phyloP scores from a whole-genome alignment of 2,329 filamentous ascomycete genomes.

The Ramularia collo-cygni region DNA sequence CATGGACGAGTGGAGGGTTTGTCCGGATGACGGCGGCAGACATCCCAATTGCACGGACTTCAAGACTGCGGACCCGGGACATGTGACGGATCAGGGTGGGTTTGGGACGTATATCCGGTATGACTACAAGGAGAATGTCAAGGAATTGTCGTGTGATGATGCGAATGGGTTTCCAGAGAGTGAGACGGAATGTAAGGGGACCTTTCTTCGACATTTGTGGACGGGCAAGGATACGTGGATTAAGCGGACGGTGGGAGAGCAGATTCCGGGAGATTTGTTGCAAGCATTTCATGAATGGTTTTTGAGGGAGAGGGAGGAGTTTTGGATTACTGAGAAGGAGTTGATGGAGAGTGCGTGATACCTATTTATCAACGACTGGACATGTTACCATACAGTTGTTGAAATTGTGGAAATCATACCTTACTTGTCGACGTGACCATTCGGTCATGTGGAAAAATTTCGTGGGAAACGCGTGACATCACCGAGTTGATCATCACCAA shows the following conservation, averaged over 20 bases:
- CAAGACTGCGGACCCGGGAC: neutral
- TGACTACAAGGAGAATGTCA: constrained; percentile 4
- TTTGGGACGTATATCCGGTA: constrained; percentile 8
- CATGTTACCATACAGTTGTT: too few species aligned
- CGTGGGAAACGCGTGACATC: too few species aligned
- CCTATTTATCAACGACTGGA: too few species aligned
- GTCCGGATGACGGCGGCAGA: constrained; percentile 4
- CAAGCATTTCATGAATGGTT: constrained; percentile 5
- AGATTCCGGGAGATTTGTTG: constrained; percentile 5
- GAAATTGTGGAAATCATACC: too few species aligned
- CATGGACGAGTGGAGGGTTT: constrained; percentile 4
- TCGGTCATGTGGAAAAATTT: too few species aligned
- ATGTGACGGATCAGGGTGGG: constrained; percentile 7
- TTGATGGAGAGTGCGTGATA: neutral
- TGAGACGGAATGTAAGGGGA: constrained; percentile 6
- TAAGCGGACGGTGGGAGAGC: constrained; percentile 2
- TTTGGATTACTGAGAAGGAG: constrained; percentile 3
- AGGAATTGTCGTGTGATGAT: constrained; percentile 2
- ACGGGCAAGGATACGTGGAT: constrained; percentile 5
- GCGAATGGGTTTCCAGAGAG: constrained; percentile 7
- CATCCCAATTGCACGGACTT: constrained; percentile 6
- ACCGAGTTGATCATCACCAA: too few species aligned
- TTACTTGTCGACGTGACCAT: too few species aligned
- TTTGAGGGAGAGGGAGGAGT: constrained; percentile 2
- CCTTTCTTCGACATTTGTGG: constrained; percentile 8